Evolutionary conservation across 495 filamentous ascomycete species (phyloP), one percentile per base, ranked within the genome.

Genomic region (Neurospora africana): DNA sequence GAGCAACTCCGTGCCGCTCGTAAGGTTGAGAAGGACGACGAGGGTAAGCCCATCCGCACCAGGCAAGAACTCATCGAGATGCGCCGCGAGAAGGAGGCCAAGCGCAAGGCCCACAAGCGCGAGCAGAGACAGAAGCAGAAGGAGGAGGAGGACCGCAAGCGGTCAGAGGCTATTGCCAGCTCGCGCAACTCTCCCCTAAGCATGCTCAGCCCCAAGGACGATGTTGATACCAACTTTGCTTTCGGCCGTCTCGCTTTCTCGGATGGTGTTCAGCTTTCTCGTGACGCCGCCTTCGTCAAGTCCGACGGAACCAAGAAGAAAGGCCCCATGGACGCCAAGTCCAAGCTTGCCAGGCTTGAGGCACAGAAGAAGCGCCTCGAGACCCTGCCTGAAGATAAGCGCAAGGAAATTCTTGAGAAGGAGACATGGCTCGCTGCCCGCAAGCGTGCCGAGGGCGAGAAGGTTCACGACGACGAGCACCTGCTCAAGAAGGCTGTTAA

Each of bases 401-500:
- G 89, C 47, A 90, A 89, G 68, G 91, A 95, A 70, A 87, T 98
- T 27, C 88, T 92, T 73, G 93, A 98, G 82, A 98, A 98, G 83
- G 95, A 99, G 77, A 81, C 89, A 68, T 99, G 95, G 95, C 85
- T 96, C 72, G 95, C 94, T 69, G 95, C 95, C 8, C 89, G 93
- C 81, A 92, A 94, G 80, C 90, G 92, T 35, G 93, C 92, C 4
- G 91, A 95, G 74, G 93, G 95, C 36, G 94, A 97, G 79, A 93
- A 93, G 75, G 89, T 97, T n/a, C 86, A 89, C 72, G 93, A 98
- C 73, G 92, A 97, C 78, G 91, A 91, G 69, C 88, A 86, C n/a
- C 79, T 98, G 40, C 87, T 99, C 15, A 96, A 96, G 87, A 97
- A 97, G 85, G 93, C 94, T 2, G 83, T 98, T 72, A 98, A 98